Percentiles rank a stretch among this genome's conserved stretches.
Conservation (phyloP, 2,329 filamentous ascomycete genomes). For the Pseudocercospora cruenta region DNA sequence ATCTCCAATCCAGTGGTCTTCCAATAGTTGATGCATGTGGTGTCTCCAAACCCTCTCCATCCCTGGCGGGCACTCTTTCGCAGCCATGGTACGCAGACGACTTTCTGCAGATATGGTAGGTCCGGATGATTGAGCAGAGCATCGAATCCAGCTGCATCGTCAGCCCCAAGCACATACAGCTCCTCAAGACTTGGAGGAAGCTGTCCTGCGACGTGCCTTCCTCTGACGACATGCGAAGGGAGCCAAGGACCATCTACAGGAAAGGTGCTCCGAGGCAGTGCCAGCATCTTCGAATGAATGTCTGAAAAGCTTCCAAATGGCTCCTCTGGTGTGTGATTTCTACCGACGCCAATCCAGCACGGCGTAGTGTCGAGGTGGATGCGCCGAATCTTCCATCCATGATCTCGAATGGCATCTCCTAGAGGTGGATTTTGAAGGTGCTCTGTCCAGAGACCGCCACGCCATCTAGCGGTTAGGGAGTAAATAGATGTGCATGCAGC, state of each 20-base stretch:
- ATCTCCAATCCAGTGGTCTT: neutral
- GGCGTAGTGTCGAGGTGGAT: constrained; percentile 1
- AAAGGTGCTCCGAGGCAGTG: neutral
- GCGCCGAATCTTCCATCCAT: neutral
- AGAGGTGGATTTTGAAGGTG: neutral
- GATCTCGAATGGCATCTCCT: neutral
- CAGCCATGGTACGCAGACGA: neutral
- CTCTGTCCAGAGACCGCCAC: neutral
- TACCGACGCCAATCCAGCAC: neutral
- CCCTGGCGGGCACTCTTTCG: neutral
- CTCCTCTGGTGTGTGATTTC: neutral
- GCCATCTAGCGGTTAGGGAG: neutral
- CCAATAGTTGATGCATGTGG: constrained; percentile 3
- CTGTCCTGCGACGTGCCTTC: neutral
- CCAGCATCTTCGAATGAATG: neutral
- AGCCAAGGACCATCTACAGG: neutral
- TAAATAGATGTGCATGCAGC: neutral
- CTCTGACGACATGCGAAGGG: neutral
- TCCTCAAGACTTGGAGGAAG: constrained; percentile 2
- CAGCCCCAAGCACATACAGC: neutral
- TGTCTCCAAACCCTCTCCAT: neutral
- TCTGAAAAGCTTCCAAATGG: constrained; percentile 1
- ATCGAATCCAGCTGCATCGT: neutral
- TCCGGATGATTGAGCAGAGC: neutral
- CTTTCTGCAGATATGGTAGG: neutral